Conservation (phyloP, 345 rosid genomes). For the Citropsis articulata region DNA sequence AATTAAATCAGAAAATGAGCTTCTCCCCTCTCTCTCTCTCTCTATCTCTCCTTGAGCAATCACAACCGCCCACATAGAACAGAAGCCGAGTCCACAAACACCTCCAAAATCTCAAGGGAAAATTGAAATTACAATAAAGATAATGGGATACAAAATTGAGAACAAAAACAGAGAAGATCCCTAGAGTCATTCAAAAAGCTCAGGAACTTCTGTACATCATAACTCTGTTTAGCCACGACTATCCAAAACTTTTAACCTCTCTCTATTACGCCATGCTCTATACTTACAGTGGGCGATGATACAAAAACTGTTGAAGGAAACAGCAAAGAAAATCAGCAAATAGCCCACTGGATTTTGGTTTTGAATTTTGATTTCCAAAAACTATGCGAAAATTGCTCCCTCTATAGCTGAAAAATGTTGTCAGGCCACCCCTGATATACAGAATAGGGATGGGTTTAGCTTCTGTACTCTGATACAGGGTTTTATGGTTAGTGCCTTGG, state of each 20-base stretch:
- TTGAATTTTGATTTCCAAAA: constrained; percentile 29
- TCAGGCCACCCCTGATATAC: constrained; percentile 42
- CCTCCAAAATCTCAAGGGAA: constrained; percentile 15
- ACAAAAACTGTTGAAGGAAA: constrained; percentile 18
- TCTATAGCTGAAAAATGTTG: constrained; percentile 30
- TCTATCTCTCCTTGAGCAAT: constrained; percentile 20
- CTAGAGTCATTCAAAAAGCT: constrained; percentile 17
- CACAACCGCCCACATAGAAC: constrained; percentile 9
- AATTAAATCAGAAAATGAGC: neutral
- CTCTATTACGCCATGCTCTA: constrained; percentile 30
- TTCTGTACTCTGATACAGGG: constrained; percentile 20
- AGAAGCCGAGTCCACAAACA: constrained; percentile 3
- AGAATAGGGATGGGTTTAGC: constrained; percentile 32
- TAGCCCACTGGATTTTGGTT: constrained; percentile 27
- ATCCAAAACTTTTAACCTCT: constrained; percentile 42
- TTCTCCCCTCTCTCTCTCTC: neutral
- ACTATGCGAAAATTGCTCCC: constrained; percentile 25
- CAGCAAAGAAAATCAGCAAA: constrained; percentile 22
- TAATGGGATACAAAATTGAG: constrained; percentile 31
- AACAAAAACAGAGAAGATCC: constrained; percentile 30
- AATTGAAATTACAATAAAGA: constrained; percentile 7
- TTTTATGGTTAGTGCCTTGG: constrained; percentile 34
- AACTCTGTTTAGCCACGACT: constrained; percentile 15
- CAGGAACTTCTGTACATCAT: constrained; percentile 30
- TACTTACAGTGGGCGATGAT: constrained; percentile 22